These are phyloP conservation scores for Lachnellula arida DNA, from an alignment of 2,329 filamentous ascomycete genomes.

Conservation along the genomic window DNA sequence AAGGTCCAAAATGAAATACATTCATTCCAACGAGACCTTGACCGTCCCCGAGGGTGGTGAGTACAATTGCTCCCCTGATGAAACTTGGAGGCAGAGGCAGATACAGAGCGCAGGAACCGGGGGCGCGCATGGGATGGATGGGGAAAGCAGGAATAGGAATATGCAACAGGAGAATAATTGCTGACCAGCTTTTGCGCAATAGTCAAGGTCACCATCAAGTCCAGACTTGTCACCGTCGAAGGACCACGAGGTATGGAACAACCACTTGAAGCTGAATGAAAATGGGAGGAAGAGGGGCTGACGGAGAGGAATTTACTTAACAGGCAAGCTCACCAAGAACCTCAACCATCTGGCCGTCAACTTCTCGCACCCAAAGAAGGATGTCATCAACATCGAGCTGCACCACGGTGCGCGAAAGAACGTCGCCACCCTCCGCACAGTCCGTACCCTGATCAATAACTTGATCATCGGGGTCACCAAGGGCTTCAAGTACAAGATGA, in stretches of 20 bases:
- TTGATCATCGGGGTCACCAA: constrained; percentile 97
- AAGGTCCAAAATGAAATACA: constrained; percentile 92
- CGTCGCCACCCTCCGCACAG: constrained; percentile 94
- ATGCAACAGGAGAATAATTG: constrained; percentile 14
- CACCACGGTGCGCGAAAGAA: constrained; percentile 98
- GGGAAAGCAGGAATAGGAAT: not conserved
- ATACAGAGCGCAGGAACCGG: not conserved
- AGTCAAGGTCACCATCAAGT: constrained; percentile 99
- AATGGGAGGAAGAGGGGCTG: constrained; percentile 25
- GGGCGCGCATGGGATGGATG: not conserved
- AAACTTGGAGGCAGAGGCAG: not conserved
- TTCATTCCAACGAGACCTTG: constrained; percentile 95
- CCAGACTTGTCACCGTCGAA: constrained; percentile 92
- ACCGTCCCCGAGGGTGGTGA: constrained; percentile 94
- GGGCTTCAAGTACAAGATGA: constrained; percentile 99
- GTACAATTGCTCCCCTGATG: constrained; percentile 37
- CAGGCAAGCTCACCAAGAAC: constrained; percentile 94
- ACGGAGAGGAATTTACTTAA: constrained; percentile 25
- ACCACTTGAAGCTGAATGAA: constrained; percentile 3
- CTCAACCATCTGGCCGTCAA: constrained; percentile 94
- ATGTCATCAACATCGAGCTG: constrained; percentile 91
- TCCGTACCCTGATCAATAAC: constrained; percentile 98
- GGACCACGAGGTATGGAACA: constrained; percentile 74
- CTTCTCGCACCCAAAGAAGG: constrained; percentile 83
- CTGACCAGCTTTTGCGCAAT: constrained; percentile 38